phyloP scores from a whole-genome alignment of 2,329 filamentous ascomycete genomes.

The Fusarium sp. region DNA sequence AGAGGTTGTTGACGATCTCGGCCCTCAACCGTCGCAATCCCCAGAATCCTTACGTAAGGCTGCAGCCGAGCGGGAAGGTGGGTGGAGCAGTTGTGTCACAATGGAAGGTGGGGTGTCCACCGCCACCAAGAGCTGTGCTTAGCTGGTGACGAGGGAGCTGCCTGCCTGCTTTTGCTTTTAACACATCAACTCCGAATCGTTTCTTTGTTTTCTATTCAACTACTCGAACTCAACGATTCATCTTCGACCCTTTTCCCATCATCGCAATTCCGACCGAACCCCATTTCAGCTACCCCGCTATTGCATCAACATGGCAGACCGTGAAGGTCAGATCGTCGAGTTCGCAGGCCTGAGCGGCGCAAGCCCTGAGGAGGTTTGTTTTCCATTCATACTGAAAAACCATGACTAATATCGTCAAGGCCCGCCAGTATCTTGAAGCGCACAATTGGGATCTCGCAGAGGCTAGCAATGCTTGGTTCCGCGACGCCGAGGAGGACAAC shows the following conservation, averaged over 20 bases:
- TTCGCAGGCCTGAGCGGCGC: slow-evolving; percentile 46
- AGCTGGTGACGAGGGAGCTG: slow-evolving; percentile 47
- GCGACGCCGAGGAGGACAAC: slow-evolving; percentile 61
- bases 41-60: slow-evolving; percentile 44
- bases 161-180: slow-evolving; percentile 35
- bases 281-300: slow-evolving; percentile 38
- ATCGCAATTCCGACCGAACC: too few relatives aligned
- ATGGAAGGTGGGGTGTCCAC: slow-evolving; percentile 38
- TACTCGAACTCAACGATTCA: too few relatives aligned
- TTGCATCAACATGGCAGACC: slow-evolving; percentile 47
- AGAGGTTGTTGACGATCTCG: slow-evolving; percentile 42
- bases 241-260: too few relatives aligned
- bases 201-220: not conserved
- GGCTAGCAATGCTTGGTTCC: slow-evolving; percentile 72
- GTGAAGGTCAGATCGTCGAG: slow-evolving; percentile 45
- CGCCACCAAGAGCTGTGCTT: slow-evolving; percentile 45
- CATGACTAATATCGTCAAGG: slow-evolving; percentile 57
- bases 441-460: slow-evolving; percentile 74
- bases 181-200: not conserved
- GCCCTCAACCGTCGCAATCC: slow-evolving; percentile 23
- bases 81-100: slow-evolving; percentile 44
- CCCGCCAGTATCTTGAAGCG: slow-evolving; percentile 72
- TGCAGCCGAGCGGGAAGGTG: slow-evolving; percentile 34
- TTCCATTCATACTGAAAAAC: accelerated
- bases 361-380: slow-evolving; percentile 45